Evolutionary conservation across 176 grass and related monocot species (phyloP).

Genomic region (Lolium perenne): DNA sequence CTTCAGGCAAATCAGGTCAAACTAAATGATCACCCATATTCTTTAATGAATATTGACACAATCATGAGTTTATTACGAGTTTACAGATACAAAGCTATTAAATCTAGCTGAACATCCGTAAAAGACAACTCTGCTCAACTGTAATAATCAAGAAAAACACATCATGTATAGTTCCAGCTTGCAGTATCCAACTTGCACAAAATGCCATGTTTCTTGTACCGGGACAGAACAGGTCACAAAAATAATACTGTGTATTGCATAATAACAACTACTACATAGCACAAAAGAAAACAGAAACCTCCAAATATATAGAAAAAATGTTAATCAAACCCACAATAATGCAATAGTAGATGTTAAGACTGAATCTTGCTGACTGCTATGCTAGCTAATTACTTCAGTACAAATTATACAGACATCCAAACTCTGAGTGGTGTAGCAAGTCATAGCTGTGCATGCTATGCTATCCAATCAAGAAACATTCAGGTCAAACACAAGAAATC

Average conservation of each 20-base stretch:
- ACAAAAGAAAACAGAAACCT: constrained; percentile 14
- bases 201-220: not conserved
- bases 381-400: constrained; percentile 21
- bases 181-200: constrained; percentile 17
- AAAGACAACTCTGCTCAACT: not conserved
- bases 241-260: not conserved
- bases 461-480: not conserved
- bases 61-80: constrained; percentile 14
- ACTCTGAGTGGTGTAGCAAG: not conserved
- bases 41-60: not conserved
- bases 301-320: constrained; percentile 1
- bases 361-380: not conserved
- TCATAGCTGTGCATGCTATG: not conserved
- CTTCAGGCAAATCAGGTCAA: not conserved
- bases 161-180: not conserved
- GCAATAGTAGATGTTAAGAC: constrained; percentile 29
- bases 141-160: not conserved
- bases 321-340: not conserved
- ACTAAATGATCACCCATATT: constrained; percentile 3
- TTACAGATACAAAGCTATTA: constrained; percentile 25
- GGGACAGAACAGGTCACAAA: not conserved
- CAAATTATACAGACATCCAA: not conserved
- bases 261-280: not conserved
- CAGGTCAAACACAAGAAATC: constrained; percentile 5
- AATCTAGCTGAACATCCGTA: not conserved